Evolutionary conservation across 1,284 basidiomycete genomes (phyloP).

Genomic region (Tilletia horrida): DNA sequence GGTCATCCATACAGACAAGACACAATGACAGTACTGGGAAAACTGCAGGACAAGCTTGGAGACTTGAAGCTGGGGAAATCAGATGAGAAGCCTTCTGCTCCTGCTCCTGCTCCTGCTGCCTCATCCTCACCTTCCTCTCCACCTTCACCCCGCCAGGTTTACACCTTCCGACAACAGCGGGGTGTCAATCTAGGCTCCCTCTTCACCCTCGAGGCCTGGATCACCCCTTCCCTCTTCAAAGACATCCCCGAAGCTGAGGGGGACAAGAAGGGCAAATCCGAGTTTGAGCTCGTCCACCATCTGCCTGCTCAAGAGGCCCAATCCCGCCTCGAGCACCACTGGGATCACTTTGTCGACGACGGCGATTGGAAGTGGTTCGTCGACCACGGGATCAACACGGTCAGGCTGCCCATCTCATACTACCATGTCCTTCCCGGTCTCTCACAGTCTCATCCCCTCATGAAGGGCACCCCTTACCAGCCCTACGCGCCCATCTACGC

Average conservation of each 20-base stretch:
- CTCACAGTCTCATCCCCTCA: constrained; percentile 58
- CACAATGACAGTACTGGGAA: constrained; percentile 10
- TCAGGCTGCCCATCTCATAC: constrained; percentile 69
- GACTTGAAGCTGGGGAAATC: background rate
- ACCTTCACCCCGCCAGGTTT: constrained; percentile 57
- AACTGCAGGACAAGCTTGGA: background rate
- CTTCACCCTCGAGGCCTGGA: constrained; percentile 52
- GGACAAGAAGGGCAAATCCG: constrained; percentile 33
- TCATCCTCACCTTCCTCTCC: constrained; percentile 10
- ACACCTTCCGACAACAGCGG: constrained; percentile 70
- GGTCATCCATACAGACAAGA: background rate
- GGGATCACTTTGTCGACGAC: constrained; percentile 63
- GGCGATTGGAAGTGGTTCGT: constrained; percentile 63
- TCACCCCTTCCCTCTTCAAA: constrained; percentile 51
- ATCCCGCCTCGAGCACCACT: constrained; percentile 69
- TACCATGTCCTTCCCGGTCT: constrained; percentile 68
- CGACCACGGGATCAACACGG: constrained; percentile 73
- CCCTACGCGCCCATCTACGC: constrained; percentile 63
- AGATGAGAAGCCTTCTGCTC: background rate
- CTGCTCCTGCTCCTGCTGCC: background rate
- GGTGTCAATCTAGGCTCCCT: constrained; percentile 74
- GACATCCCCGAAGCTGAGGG: constrained; percentile 10
- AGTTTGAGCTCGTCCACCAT: constrained; percentile 69
- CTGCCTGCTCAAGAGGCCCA: constrained; percentile 59
- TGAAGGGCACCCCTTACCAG: constrained; percentile 72